Base-by-base conservation (phyloP, 2,329 filamentous ascomycete genomes). In the Sporothrix variecibatus region DNA sequence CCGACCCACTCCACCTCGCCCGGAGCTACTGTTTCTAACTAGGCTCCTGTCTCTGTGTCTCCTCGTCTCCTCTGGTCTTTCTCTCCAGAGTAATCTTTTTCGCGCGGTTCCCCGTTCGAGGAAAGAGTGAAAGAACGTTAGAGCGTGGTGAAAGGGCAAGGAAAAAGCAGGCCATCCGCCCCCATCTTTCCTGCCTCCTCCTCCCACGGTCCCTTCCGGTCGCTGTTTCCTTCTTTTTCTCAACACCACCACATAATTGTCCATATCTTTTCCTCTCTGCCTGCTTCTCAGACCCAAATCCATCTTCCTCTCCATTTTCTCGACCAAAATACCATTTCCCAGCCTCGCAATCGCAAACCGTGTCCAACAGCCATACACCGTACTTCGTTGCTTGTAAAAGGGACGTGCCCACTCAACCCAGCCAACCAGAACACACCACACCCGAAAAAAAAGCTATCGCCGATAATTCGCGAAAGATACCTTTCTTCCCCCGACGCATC, bases 361-460 rank as follows among this genome's bases (percentile, higher is more conserved):
- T 23, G 46, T 38, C 62, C 38, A 51, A 51, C 43, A 49, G 15
- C n/a, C 23, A 23, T 51, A 46, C 9, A 43, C 20, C 20, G 5
- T 28, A 28, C 38, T 28, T 56, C 15, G 3, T 12, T 12, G 43
- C 38, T 20, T 46, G 38, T 46, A 46, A 65, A 65, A 46, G 38
- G 62, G 62, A 67, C 62, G 23, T 67, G 38, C 62, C 62, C 62
- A 67, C 62, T 46, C 20, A 20, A 53, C 46, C 40, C 67, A 53
- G 28, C 46, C 67, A 53, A 69, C 67, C 67, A 69, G 28, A 51
- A 17, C 34, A 28, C 15, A 69, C 40, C 23, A 34, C 67, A n/a
- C 67, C 46, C 67, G 67, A 53, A 69, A 68, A 53, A 69, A 69
- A 31, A 69, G 67, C 67, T 40, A 53, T 69, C 46, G 67, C 46